Conservation (phyloP, 345 rosid species). For the Bruguiera sexangula region DNA sequence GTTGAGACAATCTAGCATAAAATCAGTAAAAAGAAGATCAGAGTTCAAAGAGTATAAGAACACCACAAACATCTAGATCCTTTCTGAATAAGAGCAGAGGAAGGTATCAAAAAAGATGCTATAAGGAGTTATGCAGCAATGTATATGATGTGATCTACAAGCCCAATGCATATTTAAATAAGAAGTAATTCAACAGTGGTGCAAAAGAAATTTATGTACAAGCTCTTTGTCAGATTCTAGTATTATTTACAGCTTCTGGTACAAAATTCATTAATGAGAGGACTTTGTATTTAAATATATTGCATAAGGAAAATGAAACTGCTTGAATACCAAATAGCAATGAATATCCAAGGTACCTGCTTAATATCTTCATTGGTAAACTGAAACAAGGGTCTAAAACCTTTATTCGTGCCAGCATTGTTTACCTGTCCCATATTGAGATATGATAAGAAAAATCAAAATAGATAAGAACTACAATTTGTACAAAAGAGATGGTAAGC, state of each 20-base stretch:
- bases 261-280: too few relatives aligned
- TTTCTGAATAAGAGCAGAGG: too few relatives aligned
- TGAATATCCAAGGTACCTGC: conserved; percentile 46
- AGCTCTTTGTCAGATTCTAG: too few relatives aligned
- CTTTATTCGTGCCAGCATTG: conserved; percentile 95
- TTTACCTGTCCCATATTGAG: conserved; percentile 54
- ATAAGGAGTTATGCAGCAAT: too few relatives aligned
- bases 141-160: too few relatives aligned
- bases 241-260: too few relatives aligned
- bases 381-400: conserved; percentile 84
- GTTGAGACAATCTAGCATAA: conserved; percentile 81
- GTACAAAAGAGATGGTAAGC: too few relatives aligned
- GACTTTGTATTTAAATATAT: too few relatives aligned
- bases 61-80: neutral
- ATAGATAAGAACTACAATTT: neutral
- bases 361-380: conserved; percentile 80
- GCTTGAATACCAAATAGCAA: neutral
- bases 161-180: too few relatives aligned
- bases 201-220: too few relatives aligned
- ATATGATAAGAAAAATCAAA: neutral
- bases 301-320: neutral
- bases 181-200: too few relatives aligned
- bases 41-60: neutral
- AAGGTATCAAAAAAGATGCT: too few relatives aligned
- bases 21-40: neutral